Base-by-base conservation (phyloP, 305 asterid species). In the Rubia occidens region DNA sequence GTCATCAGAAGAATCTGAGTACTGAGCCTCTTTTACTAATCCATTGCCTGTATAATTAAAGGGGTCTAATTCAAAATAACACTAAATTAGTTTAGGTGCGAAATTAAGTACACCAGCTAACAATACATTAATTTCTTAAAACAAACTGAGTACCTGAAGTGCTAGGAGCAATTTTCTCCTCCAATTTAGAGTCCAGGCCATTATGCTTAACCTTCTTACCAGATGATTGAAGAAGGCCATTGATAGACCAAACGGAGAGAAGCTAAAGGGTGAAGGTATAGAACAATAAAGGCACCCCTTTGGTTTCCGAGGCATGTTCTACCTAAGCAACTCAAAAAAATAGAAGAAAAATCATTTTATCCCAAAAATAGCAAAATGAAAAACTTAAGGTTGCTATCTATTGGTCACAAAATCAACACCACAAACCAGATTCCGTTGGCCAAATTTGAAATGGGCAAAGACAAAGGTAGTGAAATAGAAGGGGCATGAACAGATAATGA, bases 211-310 rank as follows among this genome's bases (percentile, higher is more conserved):
- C 74, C 76, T 70, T 86, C 70, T 75, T 78, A 64, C 53, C 26
- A 40, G 79, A 72, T 40, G 82, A 72, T 13, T 81, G 74, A 67
- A 84, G 78, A 69, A 77, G 70, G 91, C 84, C 80, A 86, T 74
- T 40, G 85, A 73, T 70, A 95, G 88, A 69, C 84, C 81, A 80
- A 90, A 89, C 13, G 88, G 88, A 37, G 96, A 86, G 77, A 90
- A 90, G 54, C 92, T 79, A 29, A 82, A 73, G 0, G 85, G 91
- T 39, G 64, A 81, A 59, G 60, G 56, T 64, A 86, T 77, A 9
- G 21, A 14, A 60, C 68, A 59, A 6, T 62, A 81, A 45, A 69
- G 71, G 54, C 61, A 71, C 73, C 82, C 73, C 70, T 73, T 70
- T 3, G 82, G 82, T 65, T 82, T 84, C 59, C 82, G 81, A 3